Evolutionary conservation across 129 eudicot genomes (phyloP), one percentile per base, ranked within the genome.

Genomic region (Artemisia argyi): DNA sequence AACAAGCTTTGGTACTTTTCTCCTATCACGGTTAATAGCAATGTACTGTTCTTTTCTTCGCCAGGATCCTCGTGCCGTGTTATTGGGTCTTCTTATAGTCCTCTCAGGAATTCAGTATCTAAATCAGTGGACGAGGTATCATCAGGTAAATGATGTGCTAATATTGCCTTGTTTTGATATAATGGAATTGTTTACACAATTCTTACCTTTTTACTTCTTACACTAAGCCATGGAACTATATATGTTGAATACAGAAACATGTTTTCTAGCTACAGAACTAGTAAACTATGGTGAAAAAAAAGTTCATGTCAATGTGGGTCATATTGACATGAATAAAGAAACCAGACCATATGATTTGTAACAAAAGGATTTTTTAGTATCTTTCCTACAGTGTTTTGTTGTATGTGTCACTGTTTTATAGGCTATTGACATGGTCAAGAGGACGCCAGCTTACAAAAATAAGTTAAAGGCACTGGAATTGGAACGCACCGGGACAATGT

Each of bases 381-480:
- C 13, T 7, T 39, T 60, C 61, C 26, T 24, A 61, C 61, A n/a
- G 24, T 67, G 12, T 70, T 32, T 2, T 53, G 5, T 19, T 10
- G 46, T 67, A 50, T 55, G 11, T 61, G 66, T 79, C 50, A 68
- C 70, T 39, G 46, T 39, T 39, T 39, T 39, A 6, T 79, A 93
- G 98, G 98, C 98, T 77, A 72, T 93, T 69, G 98, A 93, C 82
- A 93, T 90, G 97, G 98, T 93, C 63, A 93, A 84, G 79, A 93
- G 86, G 78, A 83, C 98, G 69, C 98, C 98, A 8, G 98, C 97
- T 61, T 93, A 89, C 83, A 93, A 93, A 81, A 93, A 93, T 70
- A 87, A 80, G 83, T 75, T 93, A 44, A 83, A 83, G 79, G 92
- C 98, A 14, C 39, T 93, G 86, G 97, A 90, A 80, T 77, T 89